phyloP scores from a whole-genome alignment of 2,329 filamentous ascomycete genomes.

The Microthyrium microscopicum region DNA sequence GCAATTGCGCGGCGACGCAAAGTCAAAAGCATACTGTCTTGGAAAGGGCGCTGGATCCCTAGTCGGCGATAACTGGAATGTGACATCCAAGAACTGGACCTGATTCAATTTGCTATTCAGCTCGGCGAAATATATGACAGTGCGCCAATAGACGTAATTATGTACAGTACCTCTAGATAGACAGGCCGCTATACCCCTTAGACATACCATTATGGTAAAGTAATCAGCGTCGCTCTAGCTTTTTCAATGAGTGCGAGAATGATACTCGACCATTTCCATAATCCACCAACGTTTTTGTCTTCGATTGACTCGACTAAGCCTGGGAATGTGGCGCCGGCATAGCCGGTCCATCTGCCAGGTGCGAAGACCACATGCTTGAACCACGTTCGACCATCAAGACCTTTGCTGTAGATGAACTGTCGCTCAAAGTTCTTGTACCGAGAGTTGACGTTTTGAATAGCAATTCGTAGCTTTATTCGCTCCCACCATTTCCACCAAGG shows the following conservation, averaged over 20 bases:
- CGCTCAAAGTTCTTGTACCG: constrained; percentile 77
- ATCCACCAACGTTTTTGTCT: constrained; percentile 22
- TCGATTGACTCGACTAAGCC: constrained; percentile 47
- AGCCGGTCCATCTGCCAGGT: constrained; percentile 81
- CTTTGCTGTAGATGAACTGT: constrained; percentile 57
- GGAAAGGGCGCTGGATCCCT: constrained; percentile 4
- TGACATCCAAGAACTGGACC: too few relatives aligned
- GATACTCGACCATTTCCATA: constrained; percentile 27
- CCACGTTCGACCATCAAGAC: constrained; percentile 67
- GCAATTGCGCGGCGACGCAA: constrained; percentile 5
- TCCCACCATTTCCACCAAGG: constrained; percentile 68
- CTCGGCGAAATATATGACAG: too few relatives aligned
- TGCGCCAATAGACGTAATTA: too few relatives aligned
- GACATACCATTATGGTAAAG: too few relatives aligned
- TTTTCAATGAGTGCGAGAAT: constrained; percentile 18
- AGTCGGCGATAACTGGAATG: constrained; percentile 8
- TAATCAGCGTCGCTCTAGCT: constrained; percentile 20
- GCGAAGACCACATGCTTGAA: constrained; percentile 95
- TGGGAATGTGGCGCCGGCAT: constrained; percentile 56
- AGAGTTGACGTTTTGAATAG: constrained; percentile 52
- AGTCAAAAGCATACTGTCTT: constrained; percentile 1
- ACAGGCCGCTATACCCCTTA: too few relatives aligned
- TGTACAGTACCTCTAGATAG: too few relatives aligned
- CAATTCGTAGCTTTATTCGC: constrained; percentile 44
- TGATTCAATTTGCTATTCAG: too few relatives aligned